Base-by-base conservation (phyloP, 768 basidiomycete species). In the Lactarius quietus region DNA sequence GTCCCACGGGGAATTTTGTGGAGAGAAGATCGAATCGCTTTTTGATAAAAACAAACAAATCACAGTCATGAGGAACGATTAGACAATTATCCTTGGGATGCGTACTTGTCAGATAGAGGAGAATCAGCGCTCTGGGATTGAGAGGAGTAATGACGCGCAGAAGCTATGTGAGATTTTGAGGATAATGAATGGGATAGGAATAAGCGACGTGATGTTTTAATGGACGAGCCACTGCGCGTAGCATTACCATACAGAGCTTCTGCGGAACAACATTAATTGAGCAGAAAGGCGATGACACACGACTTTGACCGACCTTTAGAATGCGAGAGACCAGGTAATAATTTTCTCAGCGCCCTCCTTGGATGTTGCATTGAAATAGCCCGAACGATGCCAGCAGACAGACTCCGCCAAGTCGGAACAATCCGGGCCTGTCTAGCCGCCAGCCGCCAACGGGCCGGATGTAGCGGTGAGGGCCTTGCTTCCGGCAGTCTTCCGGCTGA, bases 1-100 rank as follows among this genome's bases (percentile, higher is more conserved):
- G 59, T 83, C 83, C 84, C 84, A 85, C 12, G 81, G 76, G 29
- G 80, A 72, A 9, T 55, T 66, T 18, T 69, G 23, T 2, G 73
- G 53, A 17, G 73, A 73, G 61, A 76, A 76, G 28, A 76, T 71
- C 12, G 75, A 72, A 20, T 59, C 36, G 17, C 65, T 66, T 52
- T 18, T 29, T 18, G 20, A 7, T 41, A 28, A 36, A 36, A 31
- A n/a, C n/a, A n/a, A n/a, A n/a, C n/a, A 38, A n/a, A 23, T n/a
- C 41, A 36, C 10, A 48, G 6, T n/a, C 23, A 57, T 61, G 38
- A 65, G 54, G 18, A 51, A 10, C 23, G 1, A 17, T 39, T n/a
- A 61, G 15, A 23, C 20, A 57, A 26, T 36, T 57, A 51, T 51
- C 36, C 23, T n/a, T n/a, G n/a, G 26, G 3, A 36, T 31, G 20